Evolutionary conservation across 2,329 filamentous ascomycete genomes (phyloP), one percentile per base, ranked within the genome.

Genomic region (Alternaria sp.): DNA sequence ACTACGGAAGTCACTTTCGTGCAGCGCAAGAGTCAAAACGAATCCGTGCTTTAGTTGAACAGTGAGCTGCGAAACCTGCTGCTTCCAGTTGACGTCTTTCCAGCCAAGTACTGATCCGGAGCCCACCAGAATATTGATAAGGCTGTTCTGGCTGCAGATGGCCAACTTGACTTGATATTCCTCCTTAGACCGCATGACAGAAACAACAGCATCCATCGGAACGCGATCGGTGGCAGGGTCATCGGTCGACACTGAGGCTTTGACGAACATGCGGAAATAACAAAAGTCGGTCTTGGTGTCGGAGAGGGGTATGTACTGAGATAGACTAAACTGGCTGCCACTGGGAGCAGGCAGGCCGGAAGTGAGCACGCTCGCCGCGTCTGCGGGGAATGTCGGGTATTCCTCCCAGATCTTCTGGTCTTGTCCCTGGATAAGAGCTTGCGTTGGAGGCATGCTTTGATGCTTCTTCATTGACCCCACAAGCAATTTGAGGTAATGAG

Each of bases 401-500:
- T 90, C 86, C 15, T 94, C 77, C 93, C 93, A 97, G 43, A 97
- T 91, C 1, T 87, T 88, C 57, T 92, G 92, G 74, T 97, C 91
- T 64, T 95, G 89, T 1, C 89, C 89, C 72, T 93, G 91, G 1
- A 91, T 90, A n/a, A 94, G 83, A 46, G 90, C 87, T 54, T 84
- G 78, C 44, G 84, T 81, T 1, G 85, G 83, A 0, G 93, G 90
- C 70, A 97, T 84, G 61, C 96, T 89, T 21, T 90, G 88, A 73
- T 96, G 96, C 56, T 92, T 86, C 77, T 91, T 90, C 91, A 97
- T 96, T 1, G 93, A 96, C 70, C 91, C 86, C 5, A 91, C 84
- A 43, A 97, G 80, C 65, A 94, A 92, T 63, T 88, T 89, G 67
- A 97, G 81, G 71, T 89, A 89, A 40, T 88, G 87, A 28, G 87